These are phyloP conservation scores for Aspergillus carlsbadensis DNA, from an alignment of 495 filamentous ascomycete species.

Conservation along the genomic window DNA sequence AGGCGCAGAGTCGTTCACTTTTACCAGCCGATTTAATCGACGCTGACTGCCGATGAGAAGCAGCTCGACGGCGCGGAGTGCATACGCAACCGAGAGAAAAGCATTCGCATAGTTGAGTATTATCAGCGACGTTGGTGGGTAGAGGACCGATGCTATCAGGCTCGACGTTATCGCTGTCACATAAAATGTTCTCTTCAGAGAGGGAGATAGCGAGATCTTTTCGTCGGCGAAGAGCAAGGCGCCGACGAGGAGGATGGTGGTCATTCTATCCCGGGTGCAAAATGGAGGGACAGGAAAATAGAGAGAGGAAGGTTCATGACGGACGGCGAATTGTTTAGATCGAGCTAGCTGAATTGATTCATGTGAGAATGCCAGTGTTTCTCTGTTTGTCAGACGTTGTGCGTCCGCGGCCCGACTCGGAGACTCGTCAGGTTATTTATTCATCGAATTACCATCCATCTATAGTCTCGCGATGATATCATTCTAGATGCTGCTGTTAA, in stretches of 20 bases:
- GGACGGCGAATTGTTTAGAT: background rate
- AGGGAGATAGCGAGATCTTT: slow-evolving; percentile 4
- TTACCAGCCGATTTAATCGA: slow-evolving; percentile 11
- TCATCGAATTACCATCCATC: no score
- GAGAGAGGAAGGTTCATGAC: background rate
- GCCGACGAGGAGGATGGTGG: slow-evolving; percentile 15
- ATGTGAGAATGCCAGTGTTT: no score
- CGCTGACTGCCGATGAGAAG: slow-evolving; percentile 9
- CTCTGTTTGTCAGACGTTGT: no score
- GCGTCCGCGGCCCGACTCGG: no score
- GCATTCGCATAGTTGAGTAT: slow-evolving; percentile 19
- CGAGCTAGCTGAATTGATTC: no score
- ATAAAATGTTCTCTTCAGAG: slow-evolving; percentile 4
- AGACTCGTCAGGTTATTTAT: no score
- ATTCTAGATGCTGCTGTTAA: no score
- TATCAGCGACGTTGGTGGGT: slow-evolving; percentile 2
- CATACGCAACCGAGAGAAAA: slow-evolving; percentile 14
- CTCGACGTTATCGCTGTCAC: slow-evolving; percentile 4
- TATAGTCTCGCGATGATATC: no score
- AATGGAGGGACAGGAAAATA: background rate
- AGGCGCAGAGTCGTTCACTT: background rate
- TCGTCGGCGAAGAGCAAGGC: slow-evolving; percentile 13
- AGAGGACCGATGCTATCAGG: slow-evolving; percentile 11
- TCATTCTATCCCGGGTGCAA: slow-evolving; percentile 4
- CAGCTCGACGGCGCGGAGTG: slow-evolving; percentile 20